Evolutionary conservation across 1,139 yeast species (phyloP).

Genomic region (Sugiyamaella castrensis): DNA sequence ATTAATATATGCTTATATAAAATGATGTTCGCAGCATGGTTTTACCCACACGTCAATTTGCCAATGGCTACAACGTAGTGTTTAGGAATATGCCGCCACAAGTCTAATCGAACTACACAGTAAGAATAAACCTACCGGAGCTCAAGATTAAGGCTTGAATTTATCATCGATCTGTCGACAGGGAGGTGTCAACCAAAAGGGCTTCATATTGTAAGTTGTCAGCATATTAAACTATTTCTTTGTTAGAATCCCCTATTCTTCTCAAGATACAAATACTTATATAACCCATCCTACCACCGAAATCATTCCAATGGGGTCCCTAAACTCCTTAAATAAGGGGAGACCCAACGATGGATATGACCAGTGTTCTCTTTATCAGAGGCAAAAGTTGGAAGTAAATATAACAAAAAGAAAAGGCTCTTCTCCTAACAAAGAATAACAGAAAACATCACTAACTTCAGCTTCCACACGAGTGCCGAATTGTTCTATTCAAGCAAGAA

Average conservation of each 20-base stretch:
- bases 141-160: slow-evolving; percentile 35
- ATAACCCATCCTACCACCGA: slow-evolving; percentile 20
- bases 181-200: slow-evolving; percentile 35
- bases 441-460: slow-evolving; percentile 17
- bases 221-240: no score
- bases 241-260: slow-evolving; percentile 16
- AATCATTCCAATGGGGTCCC: slow-evolving; percentile 29
- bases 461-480: slow-evolving; percentile 36
- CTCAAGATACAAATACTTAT: slow-evolving; percentile 5
- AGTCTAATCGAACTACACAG: slow-evolving; percentile 35
- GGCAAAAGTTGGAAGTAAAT: slow-evolving; percentile 12
- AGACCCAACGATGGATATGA: slow-evolving; percentile 29
- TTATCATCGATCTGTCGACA: slow-evolving; percentile 41
- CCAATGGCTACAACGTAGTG: slow-evolving; percentile 80
- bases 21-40: slow-evolving; percentile 78
- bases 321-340: slow-evolving; percentile 30
- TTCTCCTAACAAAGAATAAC: slow-evolving; percentile 14
- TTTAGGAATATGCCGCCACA: slow-evolving; percentile 87
- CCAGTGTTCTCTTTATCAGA: slow-evolving; percentile 15
- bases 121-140: slow-evolving; percentile 35
- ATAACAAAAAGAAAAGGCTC: slow-evolving; percentile 18
- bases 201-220: slow-evolving; percentile 20
- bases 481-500: slow-evolving; percentile 10
- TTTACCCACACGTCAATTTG: slow-evolving; percentile 85
- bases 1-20: not conserved